These are phyloP conservation scores for Candida lessepsii DNA, from an alignment of 805 yeast species.

Conservation along the genomic window DNA sequence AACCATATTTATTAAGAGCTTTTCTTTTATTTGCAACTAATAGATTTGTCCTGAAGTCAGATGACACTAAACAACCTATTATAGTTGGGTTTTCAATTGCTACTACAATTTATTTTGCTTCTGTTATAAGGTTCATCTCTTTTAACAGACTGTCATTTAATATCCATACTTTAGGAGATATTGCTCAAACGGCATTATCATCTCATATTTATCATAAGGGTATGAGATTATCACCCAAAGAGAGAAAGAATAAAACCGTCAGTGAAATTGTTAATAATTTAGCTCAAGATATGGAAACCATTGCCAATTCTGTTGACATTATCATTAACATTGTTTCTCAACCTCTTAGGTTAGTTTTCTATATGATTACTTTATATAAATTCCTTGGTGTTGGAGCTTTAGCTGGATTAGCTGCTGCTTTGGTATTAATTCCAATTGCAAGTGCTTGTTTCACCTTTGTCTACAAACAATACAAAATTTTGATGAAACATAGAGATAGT, in stretches of 20 bases:
- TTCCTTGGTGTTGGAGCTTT: slow-evolving; percentile 36
- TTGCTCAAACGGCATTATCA: slow-evolving; percentile 22
- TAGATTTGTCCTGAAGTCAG: slow-evolving; percentile 6
- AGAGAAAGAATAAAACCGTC: slow-evolving; percentile 29
- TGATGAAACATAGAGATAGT: slow-evolving; percentile 35
- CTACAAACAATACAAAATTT: slow-evolving; percentile 10
- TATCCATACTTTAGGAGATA: slow-evolving; percentile 15
- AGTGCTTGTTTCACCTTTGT: slow-evolving; percentile 20
- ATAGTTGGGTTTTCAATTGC: slow-evolving; percentile 28
- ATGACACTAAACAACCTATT: slow-evolving; percentile 18
- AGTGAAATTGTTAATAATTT: slow-evolving; percentile 36
- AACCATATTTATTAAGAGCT: slow-evolving; percentile 15
- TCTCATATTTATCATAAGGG: slow-evolving; percentile 29
- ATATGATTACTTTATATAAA: slow-evolving; percentile 32
- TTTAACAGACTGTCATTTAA: slow-evolving; percentile 22
- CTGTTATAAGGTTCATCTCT: slow-evolving; percentile 23
- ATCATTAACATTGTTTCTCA: slow-evolving; percentile 22
- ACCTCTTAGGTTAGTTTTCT: slow-evolving; percentile 25
- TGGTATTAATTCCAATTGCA: slow-evolving; percentile 32
- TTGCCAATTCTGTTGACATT: slow-evolving; percentile 17
- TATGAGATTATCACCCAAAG: slow-evolving; percentile 29
- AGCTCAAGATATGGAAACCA: slow-evolving; percentile 26
- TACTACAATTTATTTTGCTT: slow-evolving; percentile 23
- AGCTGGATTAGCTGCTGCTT: slow-evolving; percentile 34
- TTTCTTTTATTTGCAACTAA: slow-evolving; percentile 16